Evolutionary conservation across 371 early-diverging fungal genomes (phyloP), one percentile per base, ranked within the genome.

Genomic region (Rhizopus sp.): DNA sequence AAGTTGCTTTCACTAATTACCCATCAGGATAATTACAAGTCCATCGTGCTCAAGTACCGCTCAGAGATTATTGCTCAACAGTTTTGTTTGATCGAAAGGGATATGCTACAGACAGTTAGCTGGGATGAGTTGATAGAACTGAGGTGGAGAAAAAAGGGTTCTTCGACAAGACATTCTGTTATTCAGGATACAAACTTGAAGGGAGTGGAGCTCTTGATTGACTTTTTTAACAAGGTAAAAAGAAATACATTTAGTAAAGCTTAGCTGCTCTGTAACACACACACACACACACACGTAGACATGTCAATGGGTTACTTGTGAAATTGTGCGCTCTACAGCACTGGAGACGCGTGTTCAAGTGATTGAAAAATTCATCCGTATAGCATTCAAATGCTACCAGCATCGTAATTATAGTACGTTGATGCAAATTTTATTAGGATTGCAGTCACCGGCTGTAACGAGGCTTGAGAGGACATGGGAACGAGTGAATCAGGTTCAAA

Each of bases 41-140:
- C 80, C 3, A 59, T 69, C 42, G 45, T 80, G 1, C 61, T 80
- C 1, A 62, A 48, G 7, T 72, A 70, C 54, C 66, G 74, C 13
- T 80, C 81, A 8, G 76, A 77, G 42, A 35, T 69, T 1, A 77
- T 77, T 44, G 72, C 78, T n/a, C 77, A 75, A 32, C 78, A 80
- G 32, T 75, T 85, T 42, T 83, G 82, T 56, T 42, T 82, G 6
- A 66, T 85, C 10, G 85, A 85, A 56, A 71, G 77, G 44, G 62
- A 64, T 7, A 81, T 85, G 64, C 58, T 85, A 6, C 77, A 79
- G 40, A 68, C 74, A 17, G 72, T 85, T 1, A 72, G 73, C 29
- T 85, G 85, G 85, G 73, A 79, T 55, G 85, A 85, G 51, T 57
- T 85, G 15, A 63, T 77, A 7, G 85, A 85, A 55, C 49, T 83